Conservation (phyloP, 805 yeast species). For the Metschnikowia kofuensis region DNA sequence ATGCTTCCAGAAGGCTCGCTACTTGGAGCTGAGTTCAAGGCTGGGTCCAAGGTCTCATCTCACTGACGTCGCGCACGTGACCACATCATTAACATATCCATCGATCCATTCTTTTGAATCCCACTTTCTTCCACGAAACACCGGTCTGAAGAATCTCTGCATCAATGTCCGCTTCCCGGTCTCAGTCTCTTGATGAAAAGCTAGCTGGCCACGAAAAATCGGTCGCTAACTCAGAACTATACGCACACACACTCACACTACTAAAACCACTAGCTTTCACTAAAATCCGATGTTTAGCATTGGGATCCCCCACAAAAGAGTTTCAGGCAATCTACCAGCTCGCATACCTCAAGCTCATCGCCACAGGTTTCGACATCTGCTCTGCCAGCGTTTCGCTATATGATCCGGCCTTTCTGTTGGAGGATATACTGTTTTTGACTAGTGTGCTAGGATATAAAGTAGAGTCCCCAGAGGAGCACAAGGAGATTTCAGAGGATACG, state of each 20-base stretch:
- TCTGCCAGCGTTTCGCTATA: slow-evolving; percentile 41
- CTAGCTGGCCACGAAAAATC: background rate
- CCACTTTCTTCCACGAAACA: no score
- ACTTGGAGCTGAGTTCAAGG: no score
- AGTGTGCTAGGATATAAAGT: slow-evolving; percentile 15
- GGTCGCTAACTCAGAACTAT: background rate
- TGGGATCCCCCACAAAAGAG: slow-evolving; percentile 64
- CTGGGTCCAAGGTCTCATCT: no score
- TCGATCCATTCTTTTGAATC: no score
- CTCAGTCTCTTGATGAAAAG: background rate
- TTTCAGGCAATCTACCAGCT: slow-evolving; percentile 64
- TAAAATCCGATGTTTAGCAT: slow-evolving; percentile 62
- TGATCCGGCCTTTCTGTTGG: slow-evolving; percentile 60
- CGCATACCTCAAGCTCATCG: slow-evolving; percentile 51
- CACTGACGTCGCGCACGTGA: background rate
- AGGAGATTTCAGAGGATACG: background rate
- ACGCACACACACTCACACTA: slow-evolving; percentile 1
- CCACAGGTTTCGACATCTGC: slow-evolving; percentile 16
- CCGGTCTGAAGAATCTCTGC: no score
- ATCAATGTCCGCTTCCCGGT: no score
- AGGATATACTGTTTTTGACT: slow-evolving; percentile 38
- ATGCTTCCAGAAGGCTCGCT: no score
- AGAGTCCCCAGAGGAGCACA: slow-evolving; percentile 10
- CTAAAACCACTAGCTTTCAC: slow-evolving; percentile 7
- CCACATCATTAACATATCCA: no score